A percentile compares a stretch with the other conserved stretches of the same genome.
phyloP scores from a whole-genome alignment of 495 filamentous ascomycete species.

The Lepraria neglecta region DNA sequence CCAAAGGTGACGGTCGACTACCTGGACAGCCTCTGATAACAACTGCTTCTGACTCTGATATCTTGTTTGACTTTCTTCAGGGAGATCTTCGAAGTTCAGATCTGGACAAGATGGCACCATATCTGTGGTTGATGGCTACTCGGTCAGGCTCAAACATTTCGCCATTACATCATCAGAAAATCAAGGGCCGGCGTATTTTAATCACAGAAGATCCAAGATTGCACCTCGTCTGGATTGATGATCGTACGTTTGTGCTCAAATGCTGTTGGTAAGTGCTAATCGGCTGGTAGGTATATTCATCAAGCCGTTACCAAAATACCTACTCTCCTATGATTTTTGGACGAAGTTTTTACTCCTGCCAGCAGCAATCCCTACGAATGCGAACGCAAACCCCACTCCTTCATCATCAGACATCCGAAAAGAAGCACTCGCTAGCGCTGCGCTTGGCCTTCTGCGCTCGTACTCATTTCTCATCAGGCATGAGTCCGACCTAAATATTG shows the following conservation, averaged over 20 bases:
- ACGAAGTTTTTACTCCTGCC: too few species aligned
- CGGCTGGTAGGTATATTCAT: conserved; percentile 39
- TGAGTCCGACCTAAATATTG: conserved; percentile 39
- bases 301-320: conserved; percentile 51
- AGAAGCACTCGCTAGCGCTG: conserved; percentile 12
- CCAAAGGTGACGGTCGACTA: not conserved
- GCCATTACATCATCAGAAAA: conserved; percentile 38
- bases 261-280: too few species aligned
- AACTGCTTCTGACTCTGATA: not conserved
- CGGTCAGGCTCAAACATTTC: not conserved
- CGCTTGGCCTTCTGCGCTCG: conserved; percentile 38
- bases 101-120: conserved; percentile 3
- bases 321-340: conserved; percentile 47
- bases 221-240: conserved; percentile 51
- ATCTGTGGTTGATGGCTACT: conserved; percentile 6
- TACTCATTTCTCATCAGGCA: conserved; percentile 37
- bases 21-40: not conserved
- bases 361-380: too few species aligned
- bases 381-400: too few species aligned
- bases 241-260: conserved; percentile 8
- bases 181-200: conserved; percentile 41
- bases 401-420: too few species aligned
- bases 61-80: not conserved
- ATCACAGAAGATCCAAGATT: conserved; percentile 44
- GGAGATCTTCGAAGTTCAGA: not conserved